Percentiles rank a stretch among this genome's conserved stretches.
Conservation (phyloP, 2,329 filamentous ascomycete species). For the Pseudogymnoascus sp. region DNA sequence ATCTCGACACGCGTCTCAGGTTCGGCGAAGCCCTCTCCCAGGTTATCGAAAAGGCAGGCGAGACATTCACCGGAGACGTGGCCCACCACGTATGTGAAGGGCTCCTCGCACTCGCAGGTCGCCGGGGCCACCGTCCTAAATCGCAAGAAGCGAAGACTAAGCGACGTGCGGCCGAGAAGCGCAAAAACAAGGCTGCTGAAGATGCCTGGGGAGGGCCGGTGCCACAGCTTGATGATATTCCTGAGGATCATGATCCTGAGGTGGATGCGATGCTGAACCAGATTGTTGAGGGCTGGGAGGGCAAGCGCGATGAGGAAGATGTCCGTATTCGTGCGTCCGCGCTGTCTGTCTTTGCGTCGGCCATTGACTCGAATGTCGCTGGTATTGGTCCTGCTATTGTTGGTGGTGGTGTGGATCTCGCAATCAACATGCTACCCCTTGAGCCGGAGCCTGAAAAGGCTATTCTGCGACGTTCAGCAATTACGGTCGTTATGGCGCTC, state of each 20-base stretch:
- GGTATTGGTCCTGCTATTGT: conserved; percentile 47
- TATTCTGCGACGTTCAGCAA: conserved; percentile 59
- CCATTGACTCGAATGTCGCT: conserved; percentile 52
- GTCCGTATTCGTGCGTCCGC: conserved; percentile 62
- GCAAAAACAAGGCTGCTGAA: conserved; percentile 43
- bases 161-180: conserved; percentile 40
- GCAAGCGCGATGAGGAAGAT: conserved; percentile 58
- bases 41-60: conserved; percentile 52
- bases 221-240: conserved; percentile 37
- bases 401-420: conserved; percentile 53
- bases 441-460: conserved; percentile 53
- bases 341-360: conserved; percentile 53
- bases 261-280: conserved; percentile 43
- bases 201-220: conserved; percentile 49
- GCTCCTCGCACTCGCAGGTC: conserved; percentile 55
- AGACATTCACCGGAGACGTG: conserved; percentile 46
- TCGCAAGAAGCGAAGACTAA: conserved; percentile 48
- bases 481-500: conserved; percentile 54
- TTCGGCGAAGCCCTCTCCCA: conserved; percentile 61
- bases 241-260: conserved; percentile 17
- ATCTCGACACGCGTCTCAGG: conserved; percentile 56
- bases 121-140: conserved; percentile 53
- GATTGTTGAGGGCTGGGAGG: conserved; percentile 61
- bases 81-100: conserved; percentile 47
- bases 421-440: conserved; percentile 52